Evolutionary conservation across 1,139 yeast species (phyloP).

Genomic region (Diutina mesorugosa): DNA sequence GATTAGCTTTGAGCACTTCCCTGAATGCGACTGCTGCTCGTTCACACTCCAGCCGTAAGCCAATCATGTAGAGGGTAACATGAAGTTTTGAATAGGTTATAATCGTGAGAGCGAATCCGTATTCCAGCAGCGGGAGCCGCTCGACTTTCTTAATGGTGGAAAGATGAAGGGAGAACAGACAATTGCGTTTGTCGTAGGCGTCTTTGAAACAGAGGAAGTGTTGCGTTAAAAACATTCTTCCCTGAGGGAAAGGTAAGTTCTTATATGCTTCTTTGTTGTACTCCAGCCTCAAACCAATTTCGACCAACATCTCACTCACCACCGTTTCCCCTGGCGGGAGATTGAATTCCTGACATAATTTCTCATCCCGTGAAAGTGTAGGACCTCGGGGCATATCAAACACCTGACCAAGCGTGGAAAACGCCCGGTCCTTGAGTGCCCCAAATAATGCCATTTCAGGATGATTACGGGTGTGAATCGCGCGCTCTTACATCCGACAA

Average conservation of each 20-base stretch:
- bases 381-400: conserved; percentile 19
- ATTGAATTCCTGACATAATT: conserved; percentile 50
- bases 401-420: conserved; percentile 25
- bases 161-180: conserved; percentile 60
- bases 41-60: conserved; percentile 70
- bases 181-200: conserved; percentile 52
- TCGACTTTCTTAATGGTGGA: conserved; percentile 79
- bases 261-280: conserved; percentile 13
- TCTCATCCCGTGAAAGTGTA: conserved; percentile 49
- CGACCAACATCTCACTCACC: conserved; percentile 57
- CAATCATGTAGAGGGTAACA: conserved; percentile 61
- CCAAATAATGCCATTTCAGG: conserved; percentile 8
- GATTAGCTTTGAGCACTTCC: conserved; percentile 47
- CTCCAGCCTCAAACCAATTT: conserved; percentile 41
- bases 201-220: conserved; percentile 69
- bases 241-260: conserved; percentile 26
- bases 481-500: not conserved
- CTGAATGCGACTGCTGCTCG: conserved; percentile 62
- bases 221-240: conserved; percentile 57
- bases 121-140: conserved; percentile 62
- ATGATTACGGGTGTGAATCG: not conserved
- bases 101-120: conserved; percentile 69
- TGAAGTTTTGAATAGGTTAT: conserved; percentile 56
- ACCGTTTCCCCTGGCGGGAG: conserved; percentile 64
- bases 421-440: conserved; percentile 10